A percentile compares a stretch with the other conserved stretches of the same genome.
These are phyloP conservation scores for Trifolium fragiferum DNA, from an alignment of 306 rosid species.

Conservation along the genomic window DNA sequence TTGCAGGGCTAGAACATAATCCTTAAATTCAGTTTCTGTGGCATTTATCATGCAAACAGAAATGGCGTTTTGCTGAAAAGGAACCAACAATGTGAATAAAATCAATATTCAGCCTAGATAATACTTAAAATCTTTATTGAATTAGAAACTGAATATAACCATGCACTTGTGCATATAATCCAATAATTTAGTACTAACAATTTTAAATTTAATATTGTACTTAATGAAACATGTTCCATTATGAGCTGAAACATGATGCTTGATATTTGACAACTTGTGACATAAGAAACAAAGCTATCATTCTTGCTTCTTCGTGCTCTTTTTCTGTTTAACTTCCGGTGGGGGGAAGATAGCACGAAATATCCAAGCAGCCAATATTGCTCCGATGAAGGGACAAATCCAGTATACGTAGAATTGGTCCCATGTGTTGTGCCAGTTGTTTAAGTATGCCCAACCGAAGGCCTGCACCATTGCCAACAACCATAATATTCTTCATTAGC, in stretches of 20 bases:
- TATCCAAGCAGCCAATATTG: constrained; percentile 77
- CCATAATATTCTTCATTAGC: not conserved
- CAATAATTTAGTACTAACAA: not conserved
- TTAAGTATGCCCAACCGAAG: constrained; percentile 87
- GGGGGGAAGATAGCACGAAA: constrained; percentile 69
- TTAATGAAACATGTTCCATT: not conserved
- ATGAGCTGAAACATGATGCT: constrained; percentile 23
- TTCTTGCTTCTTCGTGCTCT: constrained; percentile 52
- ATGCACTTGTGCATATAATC: constrained; percentile 3
- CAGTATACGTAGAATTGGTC: constrained; percentile 87
- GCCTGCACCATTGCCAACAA: constrained; percentile 57
- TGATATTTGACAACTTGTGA: not conserved
- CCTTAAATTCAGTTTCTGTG: not conserved
- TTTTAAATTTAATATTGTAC: not conserved
- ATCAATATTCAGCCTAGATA: constrained; percentile 12
- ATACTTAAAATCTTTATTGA: not conserved
- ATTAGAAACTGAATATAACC: not conserved
- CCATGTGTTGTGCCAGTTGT: constrained; percentile 81
- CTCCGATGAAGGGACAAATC: constrained; percentile 79
- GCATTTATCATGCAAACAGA: not conserved
- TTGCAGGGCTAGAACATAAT: not conserved
- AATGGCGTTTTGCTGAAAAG: not conserved
- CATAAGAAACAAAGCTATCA: constrained; percentile 10
- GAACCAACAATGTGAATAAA: constrained; percentile 4
- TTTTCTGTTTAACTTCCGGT: constrained; percentile 55